Evolutionary conservation across 129 eudicot genomes (phyloP), one percentile per base, ranked within the genome.

Genomic region (Apium graveolens): DNA sequence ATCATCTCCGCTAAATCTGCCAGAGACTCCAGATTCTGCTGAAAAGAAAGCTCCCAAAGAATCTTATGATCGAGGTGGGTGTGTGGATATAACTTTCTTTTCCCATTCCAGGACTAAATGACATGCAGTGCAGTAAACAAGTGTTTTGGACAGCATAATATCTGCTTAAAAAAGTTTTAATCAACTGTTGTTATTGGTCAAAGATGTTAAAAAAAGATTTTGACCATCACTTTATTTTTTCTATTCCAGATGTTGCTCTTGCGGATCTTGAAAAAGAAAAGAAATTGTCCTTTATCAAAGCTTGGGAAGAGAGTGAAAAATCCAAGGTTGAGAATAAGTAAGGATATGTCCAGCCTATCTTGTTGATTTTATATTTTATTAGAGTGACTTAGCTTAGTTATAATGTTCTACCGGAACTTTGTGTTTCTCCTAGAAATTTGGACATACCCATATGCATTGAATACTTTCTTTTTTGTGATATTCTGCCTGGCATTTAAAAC

Each of bases 261-360:
- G 89, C 98, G 43, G 87, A 82, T 78, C 83, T 92, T 76, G 88
- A 86, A 65, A 83, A 85, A 63, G 97, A 95, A 80, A 95, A 92
- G 85, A 90, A 41, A 39, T 53, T 87, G 90, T 90, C 98, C 32
- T 88, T 91, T 78, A 86, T 95, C 86, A 90, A 90, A 86, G 98
- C 98, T 10, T 95, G 98, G 98, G 97, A 95, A 79, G 97, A 95
- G 69, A 87, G 89, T 24, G 97, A 90, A 82, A 88, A 88, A 76
- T 41, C 88, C 49, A 95, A 88, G 85, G 96, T 81, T 44, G 90
- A 90, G 82, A 95, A 95, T 91, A 91, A 90, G 98, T 95, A 88
- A 84, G 94, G 35, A 39, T 74, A 11, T 82, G 8, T 43, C 48
- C 14, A 2, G 46, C 35, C 34, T 35, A 14, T 78, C 11, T 70